A percentile compares a stretch with the other conserved stretches of the same genome.
Conservation (phyloP, 179 eudicot species). For the Corrigiola litoralis region DNA sequence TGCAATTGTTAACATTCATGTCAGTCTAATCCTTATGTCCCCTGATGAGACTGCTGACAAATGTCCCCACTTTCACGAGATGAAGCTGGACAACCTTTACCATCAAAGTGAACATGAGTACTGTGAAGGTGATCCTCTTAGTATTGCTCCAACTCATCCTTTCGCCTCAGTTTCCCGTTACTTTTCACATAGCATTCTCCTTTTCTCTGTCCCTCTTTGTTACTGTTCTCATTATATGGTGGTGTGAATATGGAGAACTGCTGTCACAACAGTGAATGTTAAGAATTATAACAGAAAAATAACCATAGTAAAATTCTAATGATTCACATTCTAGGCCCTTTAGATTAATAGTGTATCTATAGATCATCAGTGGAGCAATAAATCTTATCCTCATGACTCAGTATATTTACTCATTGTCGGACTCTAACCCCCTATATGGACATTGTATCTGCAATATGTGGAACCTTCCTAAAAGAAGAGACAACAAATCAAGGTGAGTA, state of each 20-base stretch:
- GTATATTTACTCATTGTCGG: constrained; percentile 60
- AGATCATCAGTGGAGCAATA: too few species aligned
- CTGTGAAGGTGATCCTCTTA: constrained; percentile 7
- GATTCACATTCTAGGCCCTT: too few species aligned
- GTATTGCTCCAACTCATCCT: constrained; percentile 41
- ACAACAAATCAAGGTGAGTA: neutral
- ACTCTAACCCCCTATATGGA: constrained; percentile 53
- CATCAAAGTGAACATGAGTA: neutral
- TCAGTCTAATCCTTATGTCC: too few species aligned
- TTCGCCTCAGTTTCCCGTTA: constrained; percentile 48
- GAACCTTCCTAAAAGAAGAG: constrained; percentile 53
- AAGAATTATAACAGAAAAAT: too few species aligned
- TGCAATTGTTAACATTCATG: too few species aligned
- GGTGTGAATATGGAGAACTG: constrained; percentile 28
- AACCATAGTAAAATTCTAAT: too few species aligned
- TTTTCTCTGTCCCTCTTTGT: constrained; percentile 46
- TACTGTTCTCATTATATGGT: constrained; percentile 32
- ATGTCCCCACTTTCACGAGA: neutral
- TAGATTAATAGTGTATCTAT: too few species aligned
- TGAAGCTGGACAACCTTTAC: neutral
- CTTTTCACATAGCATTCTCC: constrained; percentile 50
- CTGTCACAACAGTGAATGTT: constrained; percentile 28
- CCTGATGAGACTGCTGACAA: neutral
- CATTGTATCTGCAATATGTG: constrained; percentile 61
- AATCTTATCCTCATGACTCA: constrained; percentile 53